Evolutionary conservation across 2,329 filamentous ascomycete genomes (phyloP), one percentile per base, ranked within the genome.

Genomic region (Aspergillus pseudoglaucus): DNA sequence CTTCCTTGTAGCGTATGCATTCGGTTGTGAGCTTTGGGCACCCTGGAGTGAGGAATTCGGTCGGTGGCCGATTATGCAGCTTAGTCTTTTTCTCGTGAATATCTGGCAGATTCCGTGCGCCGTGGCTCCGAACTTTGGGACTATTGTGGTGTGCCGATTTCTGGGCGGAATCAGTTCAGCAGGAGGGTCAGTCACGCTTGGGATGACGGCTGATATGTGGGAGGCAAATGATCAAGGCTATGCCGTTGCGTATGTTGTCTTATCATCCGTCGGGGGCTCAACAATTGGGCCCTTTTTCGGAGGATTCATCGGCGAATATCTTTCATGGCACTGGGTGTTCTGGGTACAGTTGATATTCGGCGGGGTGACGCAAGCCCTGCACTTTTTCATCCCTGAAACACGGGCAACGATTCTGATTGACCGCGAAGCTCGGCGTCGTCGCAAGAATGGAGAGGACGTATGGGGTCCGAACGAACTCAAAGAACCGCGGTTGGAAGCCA

Each of bases 21-120:
- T 93, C 61, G 88, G 88, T n/a, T 90, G 88, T 62, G 88, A 93
- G 67, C 76, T 91, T 0, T 93, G 88, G 88, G 88, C 88, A 0
- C 88, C 88, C 0, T 93, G 87, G 85, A 87, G 82, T 20, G 88
- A 93, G 64, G 88, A 93, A 60, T 76, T 90, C 44, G 88, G 88
- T 4, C 79, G 88, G 39, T 85, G 82, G 75, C 84, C 84, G 1
- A 78, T 90, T 43, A 76, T 91, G 51, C 87, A 90, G 72, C 68
- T 80, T 30, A 87, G 82, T 38, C 70, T 91, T 48, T 76, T 85
- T 51, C 71, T 93, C n/a, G 85, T 90, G 62, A 91, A 91, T 60
- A 68, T 90, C 45, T 91, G 81, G 77, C 84, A 88, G 55, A 65
- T 89, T 0, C 83, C 83, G 2, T 84, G 87, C 30, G 85, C 79